phyloP scores from a whole-genome alignment of 805 yeast genomes.

The Candida sakaeoensis region DNA sequence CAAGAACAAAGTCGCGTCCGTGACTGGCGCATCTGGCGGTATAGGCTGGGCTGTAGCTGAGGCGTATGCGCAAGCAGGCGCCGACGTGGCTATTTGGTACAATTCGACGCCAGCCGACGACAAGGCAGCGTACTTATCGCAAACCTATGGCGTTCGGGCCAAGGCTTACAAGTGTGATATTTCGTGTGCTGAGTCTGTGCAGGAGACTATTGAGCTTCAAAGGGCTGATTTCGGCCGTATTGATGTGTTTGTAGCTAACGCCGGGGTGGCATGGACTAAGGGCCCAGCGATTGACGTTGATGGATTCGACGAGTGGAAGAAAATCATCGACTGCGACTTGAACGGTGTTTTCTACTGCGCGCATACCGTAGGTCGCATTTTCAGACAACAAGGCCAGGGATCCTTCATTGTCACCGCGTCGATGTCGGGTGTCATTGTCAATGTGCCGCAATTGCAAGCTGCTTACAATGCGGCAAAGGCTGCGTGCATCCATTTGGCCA shows the following conservation, averaged over 20 bases:
- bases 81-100: constrained; percentile 58
- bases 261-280: constrained; percentile 79
- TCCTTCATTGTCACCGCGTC: constrained; percentile 44
- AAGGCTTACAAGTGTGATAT: constrained; percentile 65
- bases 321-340: constrained; percentile 37
- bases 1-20: constrained; percentile 77
- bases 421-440: constrained; percentile 46
- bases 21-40: constrained; percentile 84
- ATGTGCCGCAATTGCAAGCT: constrained; percentile 44
- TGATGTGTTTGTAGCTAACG: constrained; percentile 85
- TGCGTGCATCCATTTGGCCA: constrained; percentile 40
- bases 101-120: constrained; percentile 54
- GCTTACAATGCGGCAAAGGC: constrained; percentile 48
- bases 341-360: constrained; percentile 44
- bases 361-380: constrained; percentile 37
- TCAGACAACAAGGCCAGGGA: constrained; percentile 37
- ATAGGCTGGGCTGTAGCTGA: constrained; percentile 81
- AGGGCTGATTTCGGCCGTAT: constrained; percentile 71
- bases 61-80: constrained; percentile 85
- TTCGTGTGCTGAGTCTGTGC: constrained; percentile 47
- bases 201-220: constrained; percentile 45
- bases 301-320: constrained; percentile 28
- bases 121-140: constrained; percentile 52
- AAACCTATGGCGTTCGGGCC: constrained; percentile 56
- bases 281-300: constrained; percentile 47